Evolutionary conservation across 2,329 filamentous ascomycete species (phyloP).

Genomic region (Neopestalotiopsis clavispora): DNA sequence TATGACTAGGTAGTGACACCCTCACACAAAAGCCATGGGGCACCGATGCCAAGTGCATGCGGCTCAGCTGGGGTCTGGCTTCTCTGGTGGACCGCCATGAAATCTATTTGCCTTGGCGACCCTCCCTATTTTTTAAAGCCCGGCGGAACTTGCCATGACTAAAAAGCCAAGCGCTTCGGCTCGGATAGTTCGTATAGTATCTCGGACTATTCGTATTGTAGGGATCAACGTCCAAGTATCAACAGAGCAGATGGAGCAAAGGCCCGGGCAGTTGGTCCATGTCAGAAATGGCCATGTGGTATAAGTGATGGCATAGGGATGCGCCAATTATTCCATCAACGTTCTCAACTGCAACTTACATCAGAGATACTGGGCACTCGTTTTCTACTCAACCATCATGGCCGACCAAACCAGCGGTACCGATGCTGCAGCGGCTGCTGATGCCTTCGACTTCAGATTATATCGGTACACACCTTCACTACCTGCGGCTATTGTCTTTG

Average conservation of each 20-base stretch:
- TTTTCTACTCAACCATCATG: neutral
- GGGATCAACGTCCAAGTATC: neutral
- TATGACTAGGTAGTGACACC: too few species aligned
- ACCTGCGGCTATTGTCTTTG: slow-evolving; percentile 22
- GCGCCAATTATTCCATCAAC: too few species aligned
- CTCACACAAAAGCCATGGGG: too few species aligned
- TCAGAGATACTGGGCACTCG: neutral
- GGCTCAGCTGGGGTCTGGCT: too few species aligned
- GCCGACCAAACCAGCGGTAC: neutral
- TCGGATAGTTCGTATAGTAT: neutral
- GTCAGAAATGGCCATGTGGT: too few species aligned
- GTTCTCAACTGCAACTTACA: too few species aligned
- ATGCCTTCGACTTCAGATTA: slow-evolving; percentile 24
- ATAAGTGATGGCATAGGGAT: too few species aligned
- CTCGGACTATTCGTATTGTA: neutral
- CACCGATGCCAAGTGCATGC: too few species aligned
- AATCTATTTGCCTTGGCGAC: too few species aligned
- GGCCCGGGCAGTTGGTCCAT: slow-evolving; percentile 30
- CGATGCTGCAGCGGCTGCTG: slow-evolving; percentile 4
- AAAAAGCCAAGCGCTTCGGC: neutral
- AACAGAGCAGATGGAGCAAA: neutral
- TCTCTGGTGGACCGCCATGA: too few species aligned
- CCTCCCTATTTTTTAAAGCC: too few species aligned
- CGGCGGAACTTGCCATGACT: too few species aligned
- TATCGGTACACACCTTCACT: slow-evolving; percentile 27